These are phyloP conservation scores for Talaromyces atroroseus DNA, from an alignment of 2,329 filamentous ascomycete genomes.

Conservation along the genomic window DNA sequence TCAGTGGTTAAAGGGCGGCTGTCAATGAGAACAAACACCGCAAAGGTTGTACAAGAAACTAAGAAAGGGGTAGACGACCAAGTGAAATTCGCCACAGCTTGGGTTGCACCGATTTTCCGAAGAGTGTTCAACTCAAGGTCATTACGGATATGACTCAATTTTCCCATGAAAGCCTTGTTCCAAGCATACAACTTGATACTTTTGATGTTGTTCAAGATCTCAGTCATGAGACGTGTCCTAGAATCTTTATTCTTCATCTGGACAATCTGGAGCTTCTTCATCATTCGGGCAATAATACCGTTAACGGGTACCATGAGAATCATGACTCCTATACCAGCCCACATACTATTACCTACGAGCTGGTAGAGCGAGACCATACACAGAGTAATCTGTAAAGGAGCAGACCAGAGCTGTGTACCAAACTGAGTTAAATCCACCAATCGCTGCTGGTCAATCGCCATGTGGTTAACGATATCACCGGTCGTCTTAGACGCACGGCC, in stretches of 20 bases:
- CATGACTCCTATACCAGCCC: constrained; percentile 93
- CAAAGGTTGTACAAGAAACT: constrained; percentile 94
- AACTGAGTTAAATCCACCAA: constrained; percentile 93
- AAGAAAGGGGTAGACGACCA: constrained; percentile 98
- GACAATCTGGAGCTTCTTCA: constrained; percentile 89
- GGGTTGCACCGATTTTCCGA: constrained; percentile 89
- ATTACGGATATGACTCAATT: constrained; percentile 92
- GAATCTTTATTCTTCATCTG: constrained; percentile 99
- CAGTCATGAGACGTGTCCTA: constrained; percentile 86
- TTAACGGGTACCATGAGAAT: constrained; percentile 96
- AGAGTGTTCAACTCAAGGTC: constrained; percentile 93
- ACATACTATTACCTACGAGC: constrained; percentile 90
- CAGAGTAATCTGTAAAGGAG: constrained; percentile 89
- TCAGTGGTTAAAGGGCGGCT: constrained; percentile 80
- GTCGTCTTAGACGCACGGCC: constrained; percentile 83
- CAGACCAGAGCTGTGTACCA: constrained; percentile 91
- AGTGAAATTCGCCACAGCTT: constrained; percentile 93
- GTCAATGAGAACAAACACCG: constrained; percentile 83
- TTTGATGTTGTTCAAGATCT: constrained; percentile 99
- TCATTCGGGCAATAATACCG: constrained; percentile 81
- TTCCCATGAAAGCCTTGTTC: constrained; percentile 96
- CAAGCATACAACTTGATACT: constrained; percentile 98
- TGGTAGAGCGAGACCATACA: constrained; percentile 97
- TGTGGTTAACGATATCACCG: constrained; percentile 98
- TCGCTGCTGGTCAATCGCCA: constrained; percentile 96